A percentile compares a stretch with the other conserved stretches of the same genome.
Evolutionary conservation across 495 filamentous ascomycete genomes (phyloP).

Genomic region (Tuber umbilicatum): DNA sequence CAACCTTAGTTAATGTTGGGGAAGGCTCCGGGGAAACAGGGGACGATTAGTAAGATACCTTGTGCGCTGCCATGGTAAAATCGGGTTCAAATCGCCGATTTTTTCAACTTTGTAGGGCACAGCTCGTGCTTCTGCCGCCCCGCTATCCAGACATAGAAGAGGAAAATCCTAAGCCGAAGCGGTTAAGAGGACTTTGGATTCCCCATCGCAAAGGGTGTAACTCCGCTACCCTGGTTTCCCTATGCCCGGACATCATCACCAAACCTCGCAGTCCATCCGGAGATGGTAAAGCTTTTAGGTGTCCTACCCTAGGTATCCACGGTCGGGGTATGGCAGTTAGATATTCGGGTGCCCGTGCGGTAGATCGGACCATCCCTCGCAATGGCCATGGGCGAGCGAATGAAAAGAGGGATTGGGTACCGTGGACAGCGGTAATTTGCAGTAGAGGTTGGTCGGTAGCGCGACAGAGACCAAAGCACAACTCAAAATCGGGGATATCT

Average conservation of each 20-base stretch:
- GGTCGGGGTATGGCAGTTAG: not conserved
- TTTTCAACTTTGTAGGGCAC: not conserved
- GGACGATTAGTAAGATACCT: not conserved
- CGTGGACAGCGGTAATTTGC: no score
- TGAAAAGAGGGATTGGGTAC: no score
- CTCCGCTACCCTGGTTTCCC: not conserved
- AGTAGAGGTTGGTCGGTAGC: not conserved
- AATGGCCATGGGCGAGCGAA: not conserved
- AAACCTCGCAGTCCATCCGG: not conserved
- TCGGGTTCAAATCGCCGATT: not conserved
- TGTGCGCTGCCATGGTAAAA: not conserved
- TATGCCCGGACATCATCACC: not conserved
- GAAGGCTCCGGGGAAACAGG: not conserved
- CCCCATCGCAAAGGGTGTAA: not conserved
- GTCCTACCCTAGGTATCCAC: not conserved
- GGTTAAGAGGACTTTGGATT: not conserved
- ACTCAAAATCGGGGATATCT: not conserved
- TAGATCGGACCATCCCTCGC: not conserved
- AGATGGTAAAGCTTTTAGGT: not conserved
- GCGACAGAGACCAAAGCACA: not conserved
- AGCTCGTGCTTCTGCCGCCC: no score
- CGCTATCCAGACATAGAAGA: no score
- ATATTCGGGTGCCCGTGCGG: not conserved
- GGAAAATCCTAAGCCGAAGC: not conserved
- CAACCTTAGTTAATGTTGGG: not conserved